These are phyloP conservation scores for Beauveria sp. DNA, from an alignment of 2,329 filamentous ascomycete genomes.

Conservation along the genomic window DNA sequence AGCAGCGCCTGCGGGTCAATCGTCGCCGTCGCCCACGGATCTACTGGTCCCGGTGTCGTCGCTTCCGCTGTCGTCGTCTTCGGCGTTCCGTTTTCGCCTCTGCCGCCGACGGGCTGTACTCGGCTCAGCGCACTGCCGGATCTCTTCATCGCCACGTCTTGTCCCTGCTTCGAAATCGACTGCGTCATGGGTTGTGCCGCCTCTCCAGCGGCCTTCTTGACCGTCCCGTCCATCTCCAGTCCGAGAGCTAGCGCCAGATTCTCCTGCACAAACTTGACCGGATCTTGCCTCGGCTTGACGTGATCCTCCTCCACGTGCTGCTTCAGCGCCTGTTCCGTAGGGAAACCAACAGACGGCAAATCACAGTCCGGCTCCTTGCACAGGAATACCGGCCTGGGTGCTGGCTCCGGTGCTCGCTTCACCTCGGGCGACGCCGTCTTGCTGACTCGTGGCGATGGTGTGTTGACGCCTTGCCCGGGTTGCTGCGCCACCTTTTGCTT, in stretches of 20 bases:
- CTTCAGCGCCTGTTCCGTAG: slow-evolving; percentile 45
- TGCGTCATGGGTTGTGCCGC: slow-evolving; percentile 26
- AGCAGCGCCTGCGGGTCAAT: slow-evolving; percentile 42
- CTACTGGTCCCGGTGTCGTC: slow-evolving; percentile 10
- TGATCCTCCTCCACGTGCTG: slow-evolving; percentile 53
- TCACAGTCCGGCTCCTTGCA: slow-evolving; percentile 52
- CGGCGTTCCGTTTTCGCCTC: slow-evolving; percentile 20
- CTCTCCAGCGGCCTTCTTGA: slow-evolving; percentile 23
- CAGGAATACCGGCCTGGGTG: slow-evolving; percentile 34
- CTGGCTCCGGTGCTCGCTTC: slow-evolving; percentile 26
- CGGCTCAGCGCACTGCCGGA: slow-evolving; percentile 40
- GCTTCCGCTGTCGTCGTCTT: slow-evolving; percentile 17
- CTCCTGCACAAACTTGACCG: slow-evolving; percentile 44
- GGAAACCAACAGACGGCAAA: slow-evolving; percentile 39
- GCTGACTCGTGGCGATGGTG: slow-evolving; percentile 39
- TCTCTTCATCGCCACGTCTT: slow-evolving; percentile 42
- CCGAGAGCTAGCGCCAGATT: slow-evolving; percentile 41
- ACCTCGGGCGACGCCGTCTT: slow-evolving; percentile 41
- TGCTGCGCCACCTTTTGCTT: slow-evolving; percentile 45
- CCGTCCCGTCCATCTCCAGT: slow-evolving; percentile 42
- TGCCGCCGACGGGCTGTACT: slow-evolving; percentile 21
- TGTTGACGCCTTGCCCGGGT: slow-evolving; percentile 31
- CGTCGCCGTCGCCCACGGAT: slow-evolving; percentile 34
- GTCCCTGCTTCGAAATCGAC: slow-evolving; percentile 40
- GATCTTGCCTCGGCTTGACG: slow-evolving; percentile 45